These are phyloP conservation scores for Gossypium sturtianum DNA, from an alignment of 345 rosid genomes.

Conservation along the genomic window DNA sequence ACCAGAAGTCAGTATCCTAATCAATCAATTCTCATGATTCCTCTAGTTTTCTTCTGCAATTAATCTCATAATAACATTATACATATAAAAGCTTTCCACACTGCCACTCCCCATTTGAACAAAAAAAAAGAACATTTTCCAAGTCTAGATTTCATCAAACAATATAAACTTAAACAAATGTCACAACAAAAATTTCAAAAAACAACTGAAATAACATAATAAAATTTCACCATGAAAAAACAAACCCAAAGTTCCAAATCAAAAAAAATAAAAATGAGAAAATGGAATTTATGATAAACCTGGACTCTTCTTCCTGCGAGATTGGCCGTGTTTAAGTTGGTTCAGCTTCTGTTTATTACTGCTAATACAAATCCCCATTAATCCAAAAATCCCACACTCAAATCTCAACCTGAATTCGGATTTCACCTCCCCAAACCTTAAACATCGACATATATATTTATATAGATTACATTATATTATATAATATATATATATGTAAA, in stretches of 20 bases:
- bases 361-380: constrained; percentile 43
- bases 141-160: background rate
- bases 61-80: background rate
- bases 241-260: background rate
- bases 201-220: background rate
- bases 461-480: background rate
- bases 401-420: background rate
- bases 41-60: background rate
- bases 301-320: constrained; percentile 5
- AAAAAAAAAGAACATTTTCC: background rate
- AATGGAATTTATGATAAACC: background rate
- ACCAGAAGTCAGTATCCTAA: background rate
- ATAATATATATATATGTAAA: background rate
- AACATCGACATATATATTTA: background rate
- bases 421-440: background rate
- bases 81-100: background rate
- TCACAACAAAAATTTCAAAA: no score
- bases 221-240: background rate
- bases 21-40: background rate
- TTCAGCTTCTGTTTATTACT: constrained; percentile 18
- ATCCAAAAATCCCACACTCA: constrained; percentile 1
- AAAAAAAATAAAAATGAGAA: background rate
- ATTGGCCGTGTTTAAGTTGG: constrained; percentile 6
- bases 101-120: background rate
- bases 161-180: background rate